Evolutionary conservation across 2,329 filamentous ascomycete species (phyloP), one percentile per base, ranked within the genome.

Genomic region (Harringtonia lauricola): DNA sequence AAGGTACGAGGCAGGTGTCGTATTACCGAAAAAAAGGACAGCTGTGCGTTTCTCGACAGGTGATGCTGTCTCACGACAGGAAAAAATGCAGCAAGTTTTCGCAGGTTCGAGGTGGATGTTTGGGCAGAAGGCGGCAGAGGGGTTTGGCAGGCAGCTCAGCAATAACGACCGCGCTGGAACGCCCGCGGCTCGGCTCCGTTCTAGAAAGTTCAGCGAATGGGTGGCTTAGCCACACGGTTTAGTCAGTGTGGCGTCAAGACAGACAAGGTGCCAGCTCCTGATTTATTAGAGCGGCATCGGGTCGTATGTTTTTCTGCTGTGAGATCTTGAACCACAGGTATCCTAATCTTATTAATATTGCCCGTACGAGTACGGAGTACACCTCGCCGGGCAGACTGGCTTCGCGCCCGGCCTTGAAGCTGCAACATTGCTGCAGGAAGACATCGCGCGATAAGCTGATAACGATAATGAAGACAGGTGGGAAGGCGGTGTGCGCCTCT

Each of bases 201-300:
- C 52, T 52, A 50, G 51, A 54, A 54, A 49, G 44, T 54, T 52
- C 51, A 53, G 41, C 39, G 17, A 39, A 26, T 10, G 24, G 24
- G 24, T 10, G 24, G 24, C 24, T 26, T 26, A 26, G 24, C 24
- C 24, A 7, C 24, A 10, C 24, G 24, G 24, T 26, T n/a, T 36
- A 39, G 44, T 43, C 40, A 47, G 36, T 26, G 26, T 34, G 43
- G 43, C 43, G 38, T 34, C n/a, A 39, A 44, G 10, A 26, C 44
- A 36, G 31, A n/a, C 30, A 33, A 26, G 24, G 24, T 10, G 10
- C 24, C 24, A 26, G 24, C 28, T 29, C 28, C 28, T 29, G n/a
- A n/a, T n/a, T n/a, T n/a, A n/a, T n/a, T n/a, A n/a, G n/a, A n/a
- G n/a, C n/a, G n/a, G n/a, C n/a, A n/a, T n/a, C n/a, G n/a, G n/a